Conservation (phyloP, 805 yeast genomes). For the Wickerhamiella kurtzmanii region DNA sequence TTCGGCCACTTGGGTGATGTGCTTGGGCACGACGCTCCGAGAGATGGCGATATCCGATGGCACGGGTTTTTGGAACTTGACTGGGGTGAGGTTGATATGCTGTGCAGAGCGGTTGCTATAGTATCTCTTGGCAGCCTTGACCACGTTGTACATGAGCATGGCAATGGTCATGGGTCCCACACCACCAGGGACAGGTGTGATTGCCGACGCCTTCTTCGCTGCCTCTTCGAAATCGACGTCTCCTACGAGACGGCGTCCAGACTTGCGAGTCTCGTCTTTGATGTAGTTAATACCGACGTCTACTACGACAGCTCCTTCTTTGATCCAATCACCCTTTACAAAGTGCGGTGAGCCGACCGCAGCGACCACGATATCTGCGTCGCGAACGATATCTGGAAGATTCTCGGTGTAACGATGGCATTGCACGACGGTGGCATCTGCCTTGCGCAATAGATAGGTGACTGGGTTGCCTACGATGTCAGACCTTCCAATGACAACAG, state of each 20-base stretch:
- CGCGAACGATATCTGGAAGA: constrained; percentile 42
- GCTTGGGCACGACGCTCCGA: constrained; percentile 76
- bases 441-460: constrained; percentile 63
- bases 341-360: constrained; percentile 82
- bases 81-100: constrained; percentile 41
- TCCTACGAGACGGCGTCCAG: constrained; percentile 77
- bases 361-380: constrained; percentile 84
- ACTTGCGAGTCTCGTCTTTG: constrained; percentile 57
- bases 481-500: constrained; percentile 90
- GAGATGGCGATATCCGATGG: constrained; percentile 88
- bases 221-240: constrained; percentile 68
- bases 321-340: constrained; percentile 78
- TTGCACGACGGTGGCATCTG: constrained; percentile 75
- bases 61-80: constrained; percentile 49
- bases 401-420: constrained; percentile 64
- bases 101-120: constrained; percentile 34
- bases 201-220: constrained; percentile 47
- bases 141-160: constrained; percentile 78
- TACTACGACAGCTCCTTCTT: constrained; percentile 72
- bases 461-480: constrained; percentile 96
- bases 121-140: constrained; percentile 60
- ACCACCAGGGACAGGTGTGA: constrained; percentile 98
- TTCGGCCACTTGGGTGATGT: constrained; percentile 56
- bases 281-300: constrained; percentile 93
- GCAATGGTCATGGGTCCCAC: constrained; percentile 99